These are phyloP conservation scores for Neurospora intermedia DNA, from an alignment of 495 filamentous ascomycete species.

Conservation along the genomic window DNA sequence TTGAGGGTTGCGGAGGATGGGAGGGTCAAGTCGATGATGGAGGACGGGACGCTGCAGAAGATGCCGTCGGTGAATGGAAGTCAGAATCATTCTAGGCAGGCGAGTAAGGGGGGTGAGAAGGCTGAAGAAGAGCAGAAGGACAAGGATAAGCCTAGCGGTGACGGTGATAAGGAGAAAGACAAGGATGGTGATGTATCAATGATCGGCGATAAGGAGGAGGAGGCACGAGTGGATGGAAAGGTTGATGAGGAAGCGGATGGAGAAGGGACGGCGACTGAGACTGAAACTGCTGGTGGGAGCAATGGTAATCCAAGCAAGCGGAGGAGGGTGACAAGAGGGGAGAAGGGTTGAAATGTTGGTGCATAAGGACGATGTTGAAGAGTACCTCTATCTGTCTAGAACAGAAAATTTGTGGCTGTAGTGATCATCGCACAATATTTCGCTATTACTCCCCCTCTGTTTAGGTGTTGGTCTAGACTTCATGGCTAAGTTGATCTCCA, in stretches of 20 bases:
- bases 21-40: constrained; percentile 5
- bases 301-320: constrained; percentile 3
- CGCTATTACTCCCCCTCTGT: not conserved
- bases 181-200: not conserved
- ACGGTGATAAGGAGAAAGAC: not conserved
- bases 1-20: constrained; percentile 27
- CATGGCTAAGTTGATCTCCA: not conserved
- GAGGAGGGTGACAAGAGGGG: constrained; percentile 5
- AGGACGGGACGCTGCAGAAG: constrained; percentile 23
- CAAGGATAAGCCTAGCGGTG: not conserved
- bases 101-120: not conserved
- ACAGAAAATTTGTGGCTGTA: not conserved
- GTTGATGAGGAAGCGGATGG: constrained; percentile 3
- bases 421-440: not conserved
- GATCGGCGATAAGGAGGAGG: constrained; percentile 2
- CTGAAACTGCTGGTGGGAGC: constrained; percentile 4
- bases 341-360: not conserved
- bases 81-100: not conserved
- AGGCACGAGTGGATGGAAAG: constrained; percentile 2
- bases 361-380: not conserved
- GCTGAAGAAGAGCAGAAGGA: not conserved
- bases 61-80: constrained; percentile 1
- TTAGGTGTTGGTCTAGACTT: not conserved
- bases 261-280: constrained; percentile 9
- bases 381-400: not conserved